phyloP scores from a whole-genome alignment of 768 basidiomycete genomes.

The Mycena amicta region DNA sequence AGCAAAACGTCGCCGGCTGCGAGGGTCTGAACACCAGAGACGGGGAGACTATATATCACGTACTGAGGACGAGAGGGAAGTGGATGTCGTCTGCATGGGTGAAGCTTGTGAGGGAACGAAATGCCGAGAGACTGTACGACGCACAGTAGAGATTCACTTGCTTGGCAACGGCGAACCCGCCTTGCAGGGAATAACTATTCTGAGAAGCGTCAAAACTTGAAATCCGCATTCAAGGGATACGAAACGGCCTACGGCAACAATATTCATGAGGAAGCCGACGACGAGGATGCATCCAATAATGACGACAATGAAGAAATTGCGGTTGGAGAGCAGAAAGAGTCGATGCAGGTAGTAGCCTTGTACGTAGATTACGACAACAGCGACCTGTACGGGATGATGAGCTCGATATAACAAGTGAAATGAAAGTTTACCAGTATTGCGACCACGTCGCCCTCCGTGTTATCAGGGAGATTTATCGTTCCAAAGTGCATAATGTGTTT shows the following conservation, averaged over 20 bases:
- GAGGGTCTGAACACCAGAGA: not conserved
- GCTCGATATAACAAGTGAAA: not conserved
- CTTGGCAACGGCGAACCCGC: not conserved
- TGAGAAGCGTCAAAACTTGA: not conserved
- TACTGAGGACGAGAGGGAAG: not conserved
- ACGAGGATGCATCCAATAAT: not conserved
- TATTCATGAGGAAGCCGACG: not conserved
- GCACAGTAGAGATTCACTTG: not conserved
- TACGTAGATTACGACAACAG: not conserved
- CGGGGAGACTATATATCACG: not conserved
- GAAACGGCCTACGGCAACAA: not conserved
- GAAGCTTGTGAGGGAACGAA: not conserved
- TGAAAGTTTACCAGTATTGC: no score
- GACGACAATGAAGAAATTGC: not conserved
- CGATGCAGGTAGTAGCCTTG: not conserved
- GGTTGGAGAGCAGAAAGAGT: not conserved
- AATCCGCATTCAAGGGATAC: not conserved
- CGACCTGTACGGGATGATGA: not conserved
- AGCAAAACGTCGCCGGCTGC: not conserved
- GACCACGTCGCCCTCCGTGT: no score
- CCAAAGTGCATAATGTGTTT: not conserved
- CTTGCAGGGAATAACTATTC: not conserved
- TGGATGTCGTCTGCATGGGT: not conserved
- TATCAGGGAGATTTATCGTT: not conserved
- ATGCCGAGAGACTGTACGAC: not conserved